These are phyloP conservation scores for Globisporangium middletonii DNA, from an alignment of 352 stramenopile species.

Conservation along the genomic window DNA sequence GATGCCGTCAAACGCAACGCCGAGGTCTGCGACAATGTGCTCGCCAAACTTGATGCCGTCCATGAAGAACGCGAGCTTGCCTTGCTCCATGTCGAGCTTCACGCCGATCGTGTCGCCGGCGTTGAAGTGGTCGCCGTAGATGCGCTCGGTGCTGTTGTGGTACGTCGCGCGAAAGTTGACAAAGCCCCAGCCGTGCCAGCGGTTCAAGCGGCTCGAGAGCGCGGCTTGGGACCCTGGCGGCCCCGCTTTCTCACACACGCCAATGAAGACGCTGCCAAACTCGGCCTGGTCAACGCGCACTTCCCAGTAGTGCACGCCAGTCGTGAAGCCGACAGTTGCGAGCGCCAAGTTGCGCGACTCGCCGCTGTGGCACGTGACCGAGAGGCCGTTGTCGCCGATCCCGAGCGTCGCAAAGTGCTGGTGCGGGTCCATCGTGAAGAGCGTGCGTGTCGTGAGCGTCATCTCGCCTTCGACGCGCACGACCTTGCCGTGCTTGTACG, in stretches of 20 bases:
- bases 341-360: constrained; percentile 84
- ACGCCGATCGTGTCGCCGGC: constrained; percentile 98
- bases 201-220: constrained; percentile 72
- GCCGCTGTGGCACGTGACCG: constrained; percentile 76
- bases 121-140: constrained; percentile 88
- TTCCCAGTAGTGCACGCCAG: constrained; percentile 97
- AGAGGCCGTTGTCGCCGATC: constrained; percentile 70
- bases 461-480: constrained; percentile 67
- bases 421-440: constrained; percentile 86
- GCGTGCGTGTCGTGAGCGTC: constrained; percentile 50
- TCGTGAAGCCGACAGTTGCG: constrained; percentile 81
- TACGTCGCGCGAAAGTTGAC: constrained; percentile 97
- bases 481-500: constrained; percentile 44
- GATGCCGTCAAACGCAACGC: constrained; percentile 95
- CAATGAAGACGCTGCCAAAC: constrained; percentile 97
- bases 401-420: constrained; percentile 75
- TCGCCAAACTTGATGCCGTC: constrained; percentile 99
- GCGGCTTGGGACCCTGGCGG: constrained; percentile 72
- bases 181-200: constrained; percentile 94
- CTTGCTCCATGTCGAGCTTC: constrained; percentile 97
- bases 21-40: constrained; percentile 97
- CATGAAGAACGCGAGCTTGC: constrained; percentile 97
- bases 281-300: constrained; percentile 96
- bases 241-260: constrained; percentile 90
- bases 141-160: constrained; percentile 88